Base-by-base conservation (phyloP, 768 basidiomycete species). In the Cytidiella melzeri region DNA sequence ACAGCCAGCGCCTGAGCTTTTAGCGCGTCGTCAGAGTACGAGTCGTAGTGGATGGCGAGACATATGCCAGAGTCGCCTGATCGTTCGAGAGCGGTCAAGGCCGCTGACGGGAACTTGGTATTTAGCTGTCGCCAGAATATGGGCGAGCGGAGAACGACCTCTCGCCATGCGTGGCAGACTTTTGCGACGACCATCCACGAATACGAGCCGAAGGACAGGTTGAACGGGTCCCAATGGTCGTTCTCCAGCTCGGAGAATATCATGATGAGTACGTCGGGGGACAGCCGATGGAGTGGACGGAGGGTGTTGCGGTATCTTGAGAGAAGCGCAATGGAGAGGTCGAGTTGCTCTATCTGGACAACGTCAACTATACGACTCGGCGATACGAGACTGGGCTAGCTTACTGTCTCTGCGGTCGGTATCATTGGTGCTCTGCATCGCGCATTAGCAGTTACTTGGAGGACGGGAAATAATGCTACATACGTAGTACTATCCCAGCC, bases 151-250 rank as follows among this genome's bases (percentile, higher is more conserved):
- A 64, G 43, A 1, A 57, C 59, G 19, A 61, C 51, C 5, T 52
- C 42, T 10, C 62, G 50, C 62, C 62, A 64, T 20, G 41, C 42
- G 23, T 64, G 52, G 52, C 62, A 60, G 26, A 64, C 62, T 24
- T 61, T 56, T 0, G 62, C 41, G 28, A 61, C 24, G 28, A 50
- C 50, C 20, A 50, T 45, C 57, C 57, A 61, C 3, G 56, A 45
- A 46, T 55, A 54, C 11, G 57, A 52, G 43, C 62, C 62, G 48
- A 56, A 64, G 5, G 30, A 11, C 21, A 50, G 37, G 27, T 43
- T 37, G 27, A 57, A 53, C 1, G 60, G 57, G 15, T 49, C 49
- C 28, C 37, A 20, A 15, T 57, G 54, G n/a, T 52, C 26, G 19
- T 54, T 48, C 27, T 54, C 41, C 5, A 64, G 41, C 13, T 59